phyloP scores from a whole-genome alignment of 1,139 yeast genomes.

The Chernovozyma aurita region DNA sequence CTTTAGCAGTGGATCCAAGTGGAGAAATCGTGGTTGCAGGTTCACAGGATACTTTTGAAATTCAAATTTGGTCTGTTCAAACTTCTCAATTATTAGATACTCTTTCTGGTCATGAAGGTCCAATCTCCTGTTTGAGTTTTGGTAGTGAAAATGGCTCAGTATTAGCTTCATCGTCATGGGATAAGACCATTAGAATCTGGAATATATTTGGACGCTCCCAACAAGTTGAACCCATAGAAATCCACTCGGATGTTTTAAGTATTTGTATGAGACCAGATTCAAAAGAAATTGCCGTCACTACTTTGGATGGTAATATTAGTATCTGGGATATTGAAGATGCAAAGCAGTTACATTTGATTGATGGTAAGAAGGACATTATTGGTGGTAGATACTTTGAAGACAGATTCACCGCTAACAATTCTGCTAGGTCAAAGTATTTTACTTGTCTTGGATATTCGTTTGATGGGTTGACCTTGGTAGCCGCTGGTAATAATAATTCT shows the following conservation, averaged over 20 bases:
- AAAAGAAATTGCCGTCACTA: conserved; percentile 80
- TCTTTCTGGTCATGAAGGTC: conserved; percentile 92
- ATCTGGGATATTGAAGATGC: conserved; percentile 83
- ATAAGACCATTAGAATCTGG: conserved; percentile 90
- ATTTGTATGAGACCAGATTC: conserved; percentile 90
- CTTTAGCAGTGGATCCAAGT: conserved; percentile 93
- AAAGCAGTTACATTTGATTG: conserved; percentile 76
- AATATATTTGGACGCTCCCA: conserved; percentile 81
- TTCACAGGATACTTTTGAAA: conserved; percentile 82
- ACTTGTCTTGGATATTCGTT: conserved; percentile 80
- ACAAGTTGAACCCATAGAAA: conserved; percentile 85
- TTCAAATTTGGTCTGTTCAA: conserved; percentile 96
- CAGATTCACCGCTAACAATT: conserved; percentile 73
- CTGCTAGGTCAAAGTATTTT: conserved; percentile 81
- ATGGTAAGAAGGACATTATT: conserved; percentile 79
- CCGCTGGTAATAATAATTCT: conserved; percentile 91
- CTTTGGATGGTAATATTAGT: conserved; percentile 83
- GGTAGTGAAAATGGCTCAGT: conserved; percentile 71
- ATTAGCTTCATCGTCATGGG: conserved; percentile 95
- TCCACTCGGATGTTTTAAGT: conserved; percentile 80
- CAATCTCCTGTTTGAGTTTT: conserved; percentile 83
- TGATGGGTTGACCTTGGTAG: conserved; percentile 83
- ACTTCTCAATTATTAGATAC: conserved; percentile 87
- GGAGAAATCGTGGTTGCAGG: conserved; percentile 98
- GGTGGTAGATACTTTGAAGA: conserved; percentile 87